Percentiles rank a stretch among this genome's conserved stretches.
Conservation (phyloP, 106 monocot genomes). For the Apostasia ramifera region DNA sequence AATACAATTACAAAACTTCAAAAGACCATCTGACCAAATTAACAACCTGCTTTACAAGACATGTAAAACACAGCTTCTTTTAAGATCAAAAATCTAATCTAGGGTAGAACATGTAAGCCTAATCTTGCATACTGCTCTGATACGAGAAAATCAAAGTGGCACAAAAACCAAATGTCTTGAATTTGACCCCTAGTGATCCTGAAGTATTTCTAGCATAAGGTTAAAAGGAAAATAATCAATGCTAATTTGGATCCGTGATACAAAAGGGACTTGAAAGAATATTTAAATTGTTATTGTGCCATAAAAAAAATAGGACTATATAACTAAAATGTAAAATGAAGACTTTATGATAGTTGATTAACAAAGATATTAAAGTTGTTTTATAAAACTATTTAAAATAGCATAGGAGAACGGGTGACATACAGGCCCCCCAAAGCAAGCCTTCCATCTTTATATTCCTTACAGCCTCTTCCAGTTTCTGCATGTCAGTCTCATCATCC, state of each 20-base stretch:
- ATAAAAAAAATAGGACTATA: too few species aligned
- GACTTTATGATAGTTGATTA: background rate
- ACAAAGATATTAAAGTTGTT: background rate
- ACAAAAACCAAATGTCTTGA: too few species aligned
- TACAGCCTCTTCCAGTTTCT: constrained; percentile 83
- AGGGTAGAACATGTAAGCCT: background rate
- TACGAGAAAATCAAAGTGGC: too few species aligned
- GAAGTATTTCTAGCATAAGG: too few species aligned
- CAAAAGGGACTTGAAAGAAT: background rate
- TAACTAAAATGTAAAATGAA: background rate
- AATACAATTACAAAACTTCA: background rate
- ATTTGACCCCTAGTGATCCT: too few species aligned
- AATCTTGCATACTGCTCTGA: too few species aligned
- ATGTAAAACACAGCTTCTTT: too few species aligned
- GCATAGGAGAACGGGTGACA: constrained; percentile 2
- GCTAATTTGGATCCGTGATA: too few species aligned
- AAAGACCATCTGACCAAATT: background rate
- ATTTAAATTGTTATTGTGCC: background rate
- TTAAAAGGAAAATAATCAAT: too few species aligned
- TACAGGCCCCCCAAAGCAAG: constrained; percentile 92
- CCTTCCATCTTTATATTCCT: constrained; percentile 84
- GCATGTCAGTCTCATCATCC: constrained; percentile 99
- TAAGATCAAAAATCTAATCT: background rate
- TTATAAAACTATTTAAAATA: background rate
- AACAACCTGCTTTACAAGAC: background rate